phyloP scores from a whole-genome alignment of 2,329 filamentous ascomycete species.

The Penicillium sp. region DNA sequence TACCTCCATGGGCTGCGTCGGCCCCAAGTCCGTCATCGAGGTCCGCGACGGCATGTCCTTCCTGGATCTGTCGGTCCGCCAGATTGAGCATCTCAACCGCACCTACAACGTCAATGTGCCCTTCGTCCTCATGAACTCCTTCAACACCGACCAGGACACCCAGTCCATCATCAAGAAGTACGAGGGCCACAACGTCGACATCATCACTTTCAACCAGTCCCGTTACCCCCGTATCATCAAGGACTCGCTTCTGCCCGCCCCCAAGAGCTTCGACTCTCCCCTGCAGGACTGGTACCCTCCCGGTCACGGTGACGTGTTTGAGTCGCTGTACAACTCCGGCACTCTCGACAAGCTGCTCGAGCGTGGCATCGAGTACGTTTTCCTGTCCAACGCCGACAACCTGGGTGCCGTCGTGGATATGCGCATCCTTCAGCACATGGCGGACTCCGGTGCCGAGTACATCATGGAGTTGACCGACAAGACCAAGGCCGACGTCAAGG shows the following conservation, averaged over 20 bases:
- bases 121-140: slow-evolving; percentile 99
- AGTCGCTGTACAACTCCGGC: slow-evolving; percentile 98
- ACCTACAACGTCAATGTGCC: slow-evolving; percentile 96
- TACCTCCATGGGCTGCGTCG: slow-evolving; percentile 99
- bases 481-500: slow-evolving; percentile 99
- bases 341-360: slow-evolving; percentile 94
- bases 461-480: slow-evolving; percentile 99
- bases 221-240: slow-evolving; percentile 96
- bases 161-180: slow-evolving; percentile 99
- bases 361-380: slow-evolving; percentile 93
- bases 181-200: slow-evolving; percentile 99
- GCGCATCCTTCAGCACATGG: slow-evolving; percentile 98
- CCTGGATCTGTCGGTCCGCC: slow-evolving; percentile 94
- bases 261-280: slow-evolving; percentile 79
- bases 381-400: slow-evolving; percentile 99
- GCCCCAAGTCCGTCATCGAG: slow-evolving; percentile 98
- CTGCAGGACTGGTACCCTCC: slow-evolving; percentile 98
- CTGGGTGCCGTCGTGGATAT: slow-evolving; percentile 95
- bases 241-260: slow-evolving; percentile 93
- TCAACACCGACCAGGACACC: slow-evolving; percentile 98
- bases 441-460: slow-evolving; percentile 94
- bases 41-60: slow-evolving; percentile 99
- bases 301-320: slow-evolving; percentile 98
- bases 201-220: slow-evolving; percentile 99
- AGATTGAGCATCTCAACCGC: slow-evolving; percentile 98